Evolutionary conservation across 768 basidiomycete genomes (phyloP).

Genomic region (Termitomyces sp.): DNA sequence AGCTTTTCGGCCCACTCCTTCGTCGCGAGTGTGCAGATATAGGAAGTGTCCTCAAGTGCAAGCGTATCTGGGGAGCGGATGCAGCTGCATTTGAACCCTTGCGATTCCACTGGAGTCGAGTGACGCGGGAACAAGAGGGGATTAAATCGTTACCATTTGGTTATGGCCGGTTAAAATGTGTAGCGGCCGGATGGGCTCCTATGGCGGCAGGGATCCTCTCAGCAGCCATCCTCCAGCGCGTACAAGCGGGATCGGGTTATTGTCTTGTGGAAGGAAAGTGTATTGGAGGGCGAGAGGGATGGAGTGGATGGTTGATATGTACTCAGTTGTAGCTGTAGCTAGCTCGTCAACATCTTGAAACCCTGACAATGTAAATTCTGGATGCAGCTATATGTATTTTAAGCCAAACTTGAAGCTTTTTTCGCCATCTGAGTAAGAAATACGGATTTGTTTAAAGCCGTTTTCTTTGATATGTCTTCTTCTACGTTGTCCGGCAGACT

Average conservation of each 20-base stretch:
- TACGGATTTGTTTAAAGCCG: not conserved
- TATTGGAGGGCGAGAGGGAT: slow-evolving; percentile 33
- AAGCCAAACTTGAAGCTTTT: not conserved
- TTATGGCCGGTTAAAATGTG: slow-evolving; percentile 36
- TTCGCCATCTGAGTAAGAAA: not conserved
- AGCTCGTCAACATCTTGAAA: not conserved
- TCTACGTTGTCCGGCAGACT: not conserved
- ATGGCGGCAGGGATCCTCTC: slow-evolving; percentile 44
- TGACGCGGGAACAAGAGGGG: slow-evolving; percentile 13
- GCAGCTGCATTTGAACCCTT: slow-evolving; percentile 37
- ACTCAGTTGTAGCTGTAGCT: slow-evolving; percentile 3
- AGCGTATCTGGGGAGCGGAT: slow-evolving; percentile 29
- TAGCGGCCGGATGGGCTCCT: slow-evolving; percentile 45
- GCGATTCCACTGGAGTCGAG: slow-evolving; percentile 22
- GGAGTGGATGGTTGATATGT: slow-evolving; percentile 36
- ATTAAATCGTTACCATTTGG: slow-evolving; percentile 41
- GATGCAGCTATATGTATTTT: not conserved
- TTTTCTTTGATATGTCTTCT: not conserved
- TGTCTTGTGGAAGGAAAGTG: slow-evolving; percentile 18
- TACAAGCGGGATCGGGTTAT: slow-evolving; percentile 21
- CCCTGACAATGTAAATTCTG: not conserved
- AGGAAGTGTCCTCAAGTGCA: slow-evolving; percentile 25
- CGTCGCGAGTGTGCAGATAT: slow-evolving; percentile 29
- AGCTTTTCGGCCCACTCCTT: not conserved
- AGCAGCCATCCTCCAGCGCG: slow-evolving; percentile 31